Conservation (phyloP, 1,139 yeast genomes). For the Debaryomyces udenii region DNA sequence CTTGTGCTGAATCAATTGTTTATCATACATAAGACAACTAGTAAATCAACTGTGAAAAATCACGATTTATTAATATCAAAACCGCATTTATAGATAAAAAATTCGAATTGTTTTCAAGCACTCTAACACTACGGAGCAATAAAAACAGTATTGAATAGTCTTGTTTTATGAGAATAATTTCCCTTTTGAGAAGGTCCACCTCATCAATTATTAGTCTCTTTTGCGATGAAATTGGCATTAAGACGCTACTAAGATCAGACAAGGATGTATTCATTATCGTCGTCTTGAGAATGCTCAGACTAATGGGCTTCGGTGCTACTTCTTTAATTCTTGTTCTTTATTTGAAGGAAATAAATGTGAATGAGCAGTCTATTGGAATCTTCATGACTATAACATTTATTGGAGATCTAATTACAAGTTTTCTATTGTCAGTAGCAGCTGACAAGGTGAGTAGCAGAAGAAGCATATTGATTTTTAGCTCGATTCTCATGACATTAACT, state of each 20-base stretch:
- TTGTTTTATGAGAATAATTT: no score
- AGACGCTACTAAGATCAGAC: conserved; percentile 28
- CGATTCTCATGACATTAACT: conserved; percentile 33
- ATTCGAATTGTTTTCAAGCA: no score
- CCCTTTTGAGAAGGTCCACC: no score
- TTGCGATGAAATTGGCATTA: conserved; percentile 30
- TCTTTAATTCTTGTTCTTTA: conserved; percentile 43
- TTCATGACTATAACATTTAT: conserved; percentile 41
- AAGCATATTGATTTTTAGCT: conserved; percentile 30
- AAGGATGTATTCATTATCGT: conserved; percentile 36
- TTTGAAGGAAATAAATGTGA: conserved; percentile 33
- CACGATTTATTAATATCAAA: no score
- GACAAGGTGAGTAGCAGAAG: conserved; percentile 42
- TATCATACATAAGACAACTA: no score
- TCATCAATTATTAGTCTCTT: no score
- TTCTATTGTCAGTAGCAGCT: conserved; percentile 33
- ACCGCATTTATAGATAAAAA: no score
- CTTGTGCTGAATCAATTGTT: no score
- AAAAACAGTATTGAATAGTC: no score
- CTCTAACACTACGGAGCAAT: no score
- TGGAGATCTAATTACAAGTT: conserved; percentile 42
- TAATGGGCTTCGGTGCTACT: conserved; percentile 45
- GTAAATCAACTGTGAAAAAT: no score
- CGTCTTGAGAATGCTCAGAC: conserved; percentile 37
- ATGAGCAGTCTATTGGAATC: conserved; percentile 36